Conservation (phyloP, 2,329 filamentous ascomycete species). For the Hortaea werneckii region DNA sequence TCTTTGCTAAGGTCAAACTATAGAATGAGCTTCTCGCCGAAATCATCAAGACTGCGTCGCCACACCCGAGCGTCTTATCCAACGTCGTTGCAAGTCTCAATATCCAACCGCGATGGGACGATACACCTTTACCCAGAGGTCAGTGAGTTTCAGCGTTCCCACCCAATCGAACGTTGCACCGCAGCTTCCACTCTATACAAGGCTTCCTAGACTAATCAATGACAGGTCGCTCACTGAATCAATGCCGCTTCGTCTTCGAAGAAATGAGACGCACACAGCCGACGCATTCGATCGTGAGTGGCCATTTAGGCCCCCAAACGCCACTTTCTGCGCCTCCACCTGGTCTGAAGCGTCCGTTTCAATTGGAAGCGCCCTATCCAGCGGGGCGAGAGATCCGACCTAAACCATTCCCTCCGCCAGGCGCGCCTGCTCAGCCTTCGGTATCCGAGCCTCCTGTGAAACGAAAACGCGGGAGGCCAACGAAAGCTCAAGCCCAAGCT, state of each 20-base stretch:
- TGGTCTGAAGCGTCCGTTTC: conserved; percentile 19
- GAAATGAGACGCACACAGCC: conserved; percentile 14
- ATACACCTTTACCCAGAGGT: conserved; percentile 42
- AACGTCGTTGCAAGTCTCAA: conserved; percentile 34
- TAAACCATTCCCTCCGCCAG: conserved; percentile 26
- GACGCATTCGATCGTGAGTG: conserved; percentile 6
- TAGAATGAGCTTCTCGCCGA: conserved; percentile 39
- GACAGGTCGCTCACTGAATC: conserved; percentile 25
- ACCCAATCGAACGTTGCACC: neutral
- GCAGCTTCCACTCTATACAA: neutral
- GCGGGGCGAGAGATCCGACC: conserved; percentile 36
- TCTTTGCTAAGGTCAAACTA: conserved; percentile 1
- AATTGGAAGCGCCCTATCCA: conserved; percentile 17
- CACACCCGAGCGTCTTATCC: conserved; percentile 34
- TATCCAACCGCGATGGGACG: conserved; percentile 38
- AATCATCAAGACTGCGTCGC: conserved; percentile 38
- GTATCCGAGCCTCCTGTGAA: conserved; percentile 25
- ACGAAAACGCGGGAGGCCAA: conserved; percentile 39
- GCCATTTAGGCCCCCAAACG: conserved; percentile 13
- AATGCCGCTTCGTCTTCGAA: conserved; percentile 22
- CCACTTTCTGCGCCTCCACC: conserved; percentile 15
- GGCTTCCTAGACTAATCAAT: conserved; percentile 3
- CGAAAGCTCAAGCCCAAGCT: conserved; percentile 37
- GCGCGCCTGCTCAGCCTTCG: conserved; percentile 11
- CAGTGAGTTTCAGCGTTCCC: conserved; percentile 11